Percentiles rank a stretch among this genome's conserved stretches.
Conservation (phyloP, 129 eudicot species). For the Flaveria robusta region DNA sequence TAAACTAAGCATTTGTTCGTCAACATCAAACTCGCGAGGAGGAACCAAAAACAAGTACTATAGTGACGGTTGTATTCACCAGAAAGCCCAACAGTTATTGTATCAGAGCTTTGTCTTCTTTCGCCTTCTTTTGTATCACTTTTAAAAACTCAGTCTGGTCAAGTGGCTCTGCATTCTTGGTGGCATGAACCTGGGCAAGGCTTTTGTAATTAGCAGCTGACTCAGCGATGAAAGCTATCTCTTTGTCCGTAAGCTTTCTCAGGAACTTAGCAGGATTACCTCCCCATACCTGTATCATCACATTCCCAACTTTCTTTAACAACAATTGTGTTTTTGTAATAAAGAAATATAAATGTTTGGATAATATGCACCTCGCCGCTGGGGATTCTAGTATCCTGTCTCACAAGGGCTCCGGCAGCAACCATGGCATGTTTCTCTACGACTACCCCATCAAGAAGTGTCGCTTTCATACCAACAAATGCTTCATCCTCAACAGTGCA, state of each 20-base stretch:
- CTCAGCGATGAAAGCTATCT: conserved; percentile 64
- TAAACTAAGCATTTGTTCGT: conserved; percentile 18
- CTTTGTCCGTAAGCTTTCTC: conserved; percentile 77
- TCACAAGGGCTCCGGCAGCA: conserved; percentile 78
- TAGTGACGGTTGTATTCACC: conserved; percentile 11
- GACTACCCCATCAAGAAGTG: conserved; percentile 67
- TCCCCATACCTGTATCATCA: conserved; percentile 66
- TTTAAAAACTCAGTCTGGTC: conserved; percentile 65
- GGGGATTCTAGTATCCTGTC: conserved; percentile 62
- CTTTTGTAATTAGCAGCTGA: conserved; percentile 68
- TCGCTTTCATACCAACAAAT: conserved; percentile 69
- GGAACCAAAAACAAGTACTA: conserved; percentile 24
- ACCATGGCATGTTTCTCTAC: conserved; percentile 73
- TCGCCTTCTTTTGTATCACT: conserved; percentile 63
- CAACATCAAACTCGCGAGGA: conserved; percentile 36
- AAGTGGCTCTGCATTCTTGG: conserved; percentile 62
- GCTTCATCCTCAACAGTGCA: conserved; percentile 77
- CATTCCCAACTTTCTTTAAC: conserved; percentile 6
- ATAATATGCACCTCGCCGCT: conserved; percentile 51
- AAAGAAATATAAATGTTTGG: background rate
- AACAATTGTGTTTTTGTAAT: background rate
- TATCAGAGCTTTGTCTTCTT: conserved; percentile 45
- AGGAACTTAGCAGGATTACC: conserved; percentile 86
- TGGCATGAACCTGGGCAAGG: conserved; percentile 74
- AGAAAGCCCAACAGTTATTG: conserved; percentile 42